phyloP scores from a whole-genome alignment of 306 rosid genomes.

The Glycine latifolia region DNA sequence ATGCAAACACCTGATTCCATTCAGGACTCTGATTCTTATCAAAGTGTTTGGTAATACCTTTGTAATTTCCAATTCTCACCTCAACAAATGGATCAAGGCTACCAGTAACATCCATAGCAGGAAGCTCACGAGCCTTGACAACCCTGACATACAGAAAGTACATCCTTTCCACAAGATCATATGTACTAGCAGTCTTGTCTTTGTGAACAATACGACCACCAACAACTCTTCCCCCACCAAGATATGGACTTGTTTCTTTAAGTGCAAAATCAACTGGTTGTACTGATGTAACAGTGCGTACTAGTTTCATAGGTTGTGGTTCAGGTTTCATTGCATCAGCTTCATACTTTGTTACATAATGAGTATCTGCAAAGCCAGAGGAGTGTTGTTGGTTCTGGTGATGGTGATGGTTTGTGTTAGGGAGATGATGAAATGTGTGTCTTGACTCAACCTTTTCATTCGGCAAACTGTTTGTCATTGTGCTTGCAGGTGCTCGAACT shows the following conservation, averaged over 20 bases:
- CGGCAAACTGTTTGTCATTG: constrained; percentile 37
- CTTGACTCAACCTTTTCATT: constrained; percentile 52
- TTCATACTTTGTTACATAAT: constrained; percentile 61
- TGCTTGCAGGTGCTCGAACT: constrained; percentile 35
- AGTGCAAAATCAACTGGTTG: constrained; percentile 85
- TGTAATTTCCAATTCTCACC: constrained; percentile 85
- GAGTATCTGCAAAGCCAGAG: constrained; percentile 52
- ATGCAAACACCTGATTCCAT: constrained; percentile 90
- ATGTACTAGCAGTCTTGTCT: constrained; percentile 83
- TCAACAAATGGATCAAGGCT: constrained; percentile 91
- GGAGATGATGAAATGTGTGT: constrained; percentile 77
- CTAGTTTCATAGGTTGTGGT: constrained; percentile 62
- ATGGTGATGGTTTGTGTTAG: constrained; percentile 56
- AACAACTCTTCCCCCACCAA: constrained; percentile 91
- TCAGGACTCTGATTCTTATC: constrained; percentile 81
- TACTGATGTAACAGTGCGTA: constrained; percentile 60
- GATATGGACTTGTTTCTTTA: constrained; percentile 92
- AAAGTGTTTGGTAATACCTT: constrained; percentile 79
- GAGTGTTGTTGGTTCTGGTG: constrained; percentile 54
- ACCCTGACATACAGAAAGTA: constrained; percentile 85
- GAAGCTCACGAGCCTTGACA: constrained; percentile 88
- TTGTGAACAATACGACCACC: constrained; percentile 77
- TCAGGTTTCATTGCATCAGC: constrained; percentile 67
- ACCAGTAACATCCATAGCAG: constrained; percentile 82
- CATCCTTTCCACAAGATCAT: constrained; percentile 93